phyloP scores from a whole-genome alignment of 2,329 filamentous ascomycete species.

The Cladophialophora bantiana region DNA sequence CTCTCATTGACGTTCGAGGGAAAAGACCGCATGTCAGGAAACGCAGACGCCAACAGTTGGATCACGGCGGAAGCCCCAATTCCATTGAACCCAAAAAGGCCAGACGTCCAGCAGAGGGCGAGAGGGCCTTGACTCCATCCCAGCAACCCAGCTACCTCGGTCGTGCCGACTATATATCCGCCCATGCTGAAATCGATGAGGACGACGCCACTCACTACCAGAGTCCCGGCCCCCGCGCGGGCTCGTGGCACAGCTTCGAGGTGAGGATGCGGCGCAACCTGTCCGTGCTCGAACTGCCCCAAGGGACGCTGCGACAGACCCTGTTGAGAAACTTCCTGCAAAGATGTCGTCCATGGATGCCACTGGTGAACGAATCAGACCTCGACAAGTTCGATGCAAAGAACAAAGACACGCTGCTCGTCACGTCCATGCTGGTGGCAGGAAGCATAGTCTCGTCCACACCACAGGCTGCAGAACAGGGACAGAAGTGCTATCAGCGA shows the following conservation, averaged over 20 bases:
- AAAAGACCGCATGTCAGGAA: constrained; percentile 21
- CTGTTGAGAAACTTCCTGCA: constrained; percentile 46
- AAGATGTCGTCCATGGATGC: constrained; percentile 46
- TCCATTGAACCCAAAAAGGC: not conserved
- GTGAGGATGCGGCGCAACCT: constrained; percentile 43
- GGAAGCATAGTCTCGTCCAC: constrained; percentile 36
- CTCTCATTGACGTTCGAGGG: not conserved
- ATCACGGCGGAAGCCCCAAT: not conserved
- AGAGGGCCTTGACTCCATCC: constrained; percentile 4
- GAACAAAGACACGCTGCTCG: constrained; percentile 25
- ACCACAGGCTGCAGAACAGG: constrained; percentile 23
- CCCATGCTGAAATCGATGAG: constrained; percentile 42
- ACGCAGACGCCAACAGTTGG: constrained; percentile 5
- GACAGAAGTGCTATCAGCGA: constrained; percentile 32
- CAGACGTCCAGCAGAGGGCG: not conserved
- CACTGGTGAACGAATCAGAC: constrained; percentile 45
- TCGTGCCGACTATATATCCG: constrained; percentile 44
- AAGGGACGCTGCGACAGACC: constrained; percentile 42
- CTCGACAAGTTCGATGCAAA: constrained; percentile 42
- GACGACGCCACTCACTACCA: constrained; percentile 42
- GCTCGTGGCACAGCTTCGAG: constrained; percentile 38
- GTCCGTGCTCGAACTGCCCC: constrained; percentile 42
- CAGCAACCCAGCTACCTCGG: constrained; percentile 42
- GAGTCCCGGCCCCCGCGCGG: constrained; percentile 7
- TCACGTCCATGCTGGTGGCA: constrained; percentile 33